Percentiles rank a stretch among this genome's conserved stretches.
These are phyloP conservation scores for Paraphoma chrysanthemicola DNA, from an alignment of 2,329 filamentous ascomycete species.

Conservation along the genomic window DNA sequence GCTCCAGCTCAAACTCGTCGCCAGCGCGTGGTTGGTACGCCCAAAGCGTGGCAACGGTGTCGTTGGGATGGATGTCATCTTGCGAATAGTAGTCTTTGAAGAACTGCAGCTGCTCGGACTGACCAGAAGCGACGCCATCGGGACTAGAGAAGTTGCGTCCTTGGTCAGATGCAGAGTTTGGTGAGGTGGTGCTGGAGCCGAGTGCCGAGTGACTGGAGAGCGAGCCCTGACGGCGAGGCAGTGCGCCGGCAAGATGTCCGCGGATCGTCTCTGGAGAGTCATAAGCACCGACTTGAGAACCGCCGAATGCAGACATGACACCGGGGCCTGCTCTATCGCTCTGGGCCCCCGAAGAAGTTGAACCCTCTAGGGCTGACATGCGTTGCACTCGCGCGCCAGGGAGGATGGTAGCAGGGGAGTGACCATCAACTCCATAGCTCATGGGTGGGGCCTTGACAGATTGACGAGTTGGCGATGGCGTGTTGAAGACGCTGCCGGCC, in stretches of 20 bases:
- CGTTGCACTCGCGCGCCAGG: constrained; percentile 90
- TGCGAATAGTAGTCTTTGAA: constrained; percentile 99
- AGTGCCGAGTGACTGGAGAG: constrained; percentile 84
- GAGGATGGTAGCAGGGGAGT: constrained; percentile 60
- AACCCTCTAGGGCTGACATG: constrained; percentile 90
- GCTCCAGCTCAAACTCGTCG: constrained; percentile 91
- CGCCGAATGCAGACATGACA: constrained; percentile 29
- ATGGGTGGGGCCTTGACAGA: constrained; percentile 41
- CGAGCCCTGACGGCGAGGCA: constrained; percentile 79
- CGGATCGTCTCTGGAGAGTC: constrained; percentile 74
- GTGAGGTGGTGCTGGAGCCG: constrained; percentile 72
- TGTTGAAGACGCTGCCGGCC: constrained; percentile 82
- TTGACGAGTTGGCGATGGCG: constrained; percentile 72
- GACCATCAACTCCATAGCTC: constrained; percentile 50
- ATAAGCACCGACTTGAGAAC: constrained; percentile 38
- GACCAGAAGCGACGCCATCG: constrained; percentile 81
- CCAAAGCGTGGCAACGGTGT: constrained; percentile 91
- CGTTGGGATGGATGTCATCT: constrained; percentile 91
- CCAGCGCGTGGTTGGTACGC: constrained; percentile 93
- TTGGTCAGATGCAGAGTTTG: constrained; percentile 57
- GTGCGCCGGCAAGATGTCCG: constrained; percentile 48
- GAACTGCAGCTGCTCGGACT: constrained; percentile 92
- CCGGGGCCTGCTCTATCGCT: constrained; percentile 42
- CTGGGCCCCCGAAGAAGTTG: constrained; percentile 61
- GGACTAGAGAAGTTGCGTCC: constrained; percentile 81